A percentile compares a stretch with the other conserved stretches of the same genome.
Evolutionary conservation across 345 rosid species (phyloP).

Genomic region (Brassica carinata): DNA sequence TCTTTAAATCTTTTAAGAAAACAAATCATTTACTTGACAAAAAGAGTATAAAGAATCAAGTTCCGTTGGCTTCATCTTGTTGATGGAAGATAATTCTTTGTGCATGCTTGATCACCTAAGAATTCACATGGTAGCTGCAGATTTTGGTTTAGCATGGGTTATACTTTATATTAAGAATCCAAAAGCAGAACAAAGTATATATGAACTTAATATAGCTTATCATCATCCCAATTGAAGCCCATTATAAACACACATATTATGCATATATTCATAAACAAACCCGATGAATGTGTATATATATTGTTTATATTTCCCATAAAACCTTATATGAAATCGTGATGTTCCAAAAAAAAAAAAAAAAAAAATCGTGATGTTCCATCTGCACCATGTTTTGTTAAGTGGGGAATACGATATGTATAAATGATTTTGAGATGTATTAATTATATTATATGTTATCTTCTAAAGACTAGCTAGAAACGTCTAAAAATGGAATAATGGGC

Average conservation of each 20-base stretch:
- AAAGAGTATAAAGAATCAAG: background rate
- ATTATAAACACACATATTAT: background rate
- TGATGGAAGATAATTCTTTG: conserved; percentile 3
- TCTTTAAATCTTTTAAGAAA: background rate
- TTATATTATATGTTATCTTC: conserved; percentile 42
- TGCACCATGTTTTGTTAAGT: conserved; percentile 34
- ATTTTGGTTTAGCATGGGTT: conserved; percentile 25
- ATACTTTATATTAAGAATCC: conserved; percentile 4
- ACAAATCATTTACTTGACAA: background rate
- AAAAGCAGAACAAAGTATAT: conserved; percentile 8
- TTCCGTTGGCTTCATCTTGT: conserved; percentile 7
- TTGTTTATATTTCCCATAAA: background rate
- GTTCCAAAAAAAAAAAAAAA: no score
- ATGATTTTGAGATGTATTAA: conserved; percentile 29
- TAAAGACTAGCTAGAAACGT: conserved; percentile 42
- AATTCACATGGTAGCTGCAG: conserved; percentile 6
- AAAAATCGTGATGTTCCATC: conserved; percentile 27
- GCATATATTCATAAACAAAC: background rate
- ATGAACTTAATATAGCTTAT: conserved; percentile 27
- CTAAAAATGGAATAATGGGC: conserved; percentile 43
- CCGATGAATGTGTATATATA: background rate
- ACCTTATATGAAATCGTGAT: conserved; percentile 8
- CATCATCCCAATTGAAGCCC: conserved; percentile 28
- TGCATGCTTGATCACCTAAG: background rate
- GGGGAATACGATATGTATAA: conserved; percentile 22